Evolutionary conservation across 805 yeast genomes (phyloP).

Genomic region (Schwanniomyces vanrijiae): DNA sequence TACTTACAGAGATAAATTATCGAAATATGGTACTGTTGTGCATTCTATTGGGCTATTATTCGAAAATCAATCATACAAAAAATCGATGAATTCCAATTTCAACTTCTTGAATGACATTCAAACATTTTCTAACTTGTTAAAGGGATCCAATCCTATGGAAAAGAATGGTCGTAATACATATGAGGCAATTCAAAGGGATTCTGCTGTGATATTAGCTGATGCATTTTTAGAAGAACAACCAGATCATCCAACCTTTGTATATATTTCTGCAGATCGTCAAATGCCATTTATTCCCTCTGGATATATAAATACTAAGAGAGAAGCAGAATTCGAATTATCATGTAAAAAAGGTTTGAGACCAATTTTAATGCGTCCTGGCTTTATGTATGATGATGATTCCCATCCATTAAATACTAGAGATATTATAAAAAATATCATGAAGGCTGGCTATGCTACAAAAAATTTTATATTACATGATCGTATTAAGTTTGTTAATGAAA

Average conservation of each 20-base stretch:
- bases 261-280: slow-evolving; percentile 77
- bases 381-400: slow-evolving; percentile 64
- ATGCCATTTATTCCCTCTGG: slow-evolving; percentile 68
- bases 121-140: slow-evolving; percentile 29
- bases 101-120: slow-evolving; percentile 32
- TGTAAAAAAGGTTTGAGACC: slow-evolving; percentile 52
- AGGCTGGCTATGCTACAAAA: slow-evolving; percentile 46
- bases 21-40: slow-evolving; percentile 64
- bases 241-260: slow-evolving; percentile 50
- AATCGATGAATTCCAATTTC: slow-evolving; percentile 43
- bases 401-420: slow-evolving; percentile 35
- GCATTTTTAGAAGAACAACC: slow-evolving; percentile 43
- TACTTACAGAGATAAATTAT: slow-evolving; percentile 49
- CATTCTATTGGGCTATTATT: slow-evolving; percentile 80
- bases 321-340: slow-evolving; percentile 64
- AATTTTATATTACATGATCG: slow-evolving; percentile 37
- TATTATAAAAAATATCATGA: slow-evolving; percentile 42
- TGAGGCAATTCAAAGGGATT: slow-evolving; percentile 64
- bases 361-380: slow-evolving; percentile 75
- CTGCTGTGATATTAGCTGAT: slow-evolving; percentile 65
- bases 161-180: slow-evolving; percentile 49
- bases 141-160: slow-evolving; percentile 65
- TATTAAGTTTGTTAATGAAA: slow-evolving; percentile 39
- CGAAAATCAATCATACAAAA: slow-evolving; percentile 70
- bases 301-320: slow-evolving; percentile 73